Evolutionary conservation across 306 rosid species (phyloP), one percentile per base, ranked within the genome.

Genomic region (Pterocarpus santalinus): DNA sequence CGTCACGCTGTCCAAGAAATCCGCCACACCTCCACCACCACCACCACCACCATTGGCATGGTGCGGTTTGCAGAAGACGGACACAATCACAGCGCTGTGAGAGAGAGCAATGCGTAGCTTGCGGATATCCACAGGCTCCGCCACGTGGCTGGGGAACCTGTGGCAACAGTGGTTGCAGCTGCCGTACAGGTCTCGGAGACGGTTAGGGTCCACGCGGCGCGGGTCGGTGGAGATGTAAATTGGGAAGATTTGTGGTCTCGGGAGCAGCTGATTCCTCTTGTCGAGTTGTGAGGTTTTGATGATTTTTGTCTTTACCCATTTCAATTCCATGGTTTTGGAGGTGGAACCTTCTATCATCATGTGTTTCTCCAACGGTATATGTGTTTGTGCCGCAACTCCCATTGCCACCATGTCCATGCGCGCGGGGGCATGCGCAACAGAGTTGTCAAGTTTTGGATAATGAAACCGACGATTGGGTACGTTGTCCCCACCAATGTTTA

Each of bases 101-200:
- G 91, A 89, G 44, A 93, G 86, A 84, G 97, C 97, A 39, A 86
- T 15, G 43, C 89, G 86, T 53, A 91, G 97, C 82, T 93, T 91
- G 69, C 38, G 81, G 68, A 82, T 82, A 57, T 93, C 91, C 15
- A 90, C 74, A 10, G 81, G 62, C 70, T 87, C 89, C 39, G 82
- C 78, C 39, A 34, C 60, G 69, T 67, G 72, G 30, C 65, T 83
- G 4, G 90, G 90, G 83, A 87, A 81, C 22, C 87, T 79, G 75
- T 80, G 69, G 74, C 86, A 83, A 11, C 90, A 91, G 89, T 81
- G 87, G 30, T 90, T 86, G 85, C 93, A 91, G 78, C 73, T 56
- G 72, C 82, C 62, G 76, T 56, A 93, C 81, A 93, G 92, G 68
- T 87, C 58, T 38, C 71, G 84, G 68, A 91, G 93, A 39, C 71